These are phyloP conservation scores for Sordariomycetes sp. DNA, from an alignment of 2,329 filamentous ascomycete species.

Conservation along the genomic window DNA sequence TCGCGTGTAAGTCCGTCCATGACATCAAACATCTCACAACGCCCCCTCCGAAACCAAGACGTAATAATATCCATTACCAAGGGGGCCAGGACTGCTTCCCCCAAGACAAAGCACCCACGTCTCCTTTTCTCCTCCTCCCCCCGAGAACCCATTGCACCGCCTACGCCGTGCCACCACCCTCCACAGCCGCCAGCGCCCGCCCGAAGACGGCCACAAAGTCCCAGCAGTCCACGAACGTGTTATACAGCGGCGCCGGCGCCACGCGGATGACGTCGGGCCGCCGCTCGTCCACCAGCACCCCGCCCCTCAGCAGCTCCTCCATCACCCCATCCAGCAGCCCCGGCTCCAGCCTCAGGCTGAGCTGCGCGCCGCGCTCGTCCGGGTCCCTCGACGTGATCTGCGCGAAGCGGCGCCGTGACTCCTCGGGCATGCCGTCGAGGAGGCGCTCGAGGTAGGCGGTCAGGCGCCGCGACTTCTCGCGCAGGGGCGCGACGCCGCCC, in stretches of 20 bases:
- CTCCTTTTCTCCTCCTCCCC: background rate
- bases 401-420: conserved; percentile 26
- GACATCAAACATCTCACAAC: background rate
- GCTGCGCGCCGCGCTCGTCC: conserved; percentile 59
- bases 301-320: conserved; percentile 47
- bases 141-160: background rate
- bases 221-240: conserved; percentile 53
- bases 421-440: conserved; percentile 25
- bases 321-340: conserved; percentile 58
- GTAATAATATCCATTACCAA: background rate
- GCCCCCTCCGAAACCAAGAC: background rate
- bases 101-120: background rate
- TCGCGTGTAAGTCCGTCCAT: background rate
- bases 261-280: conserved; percentile 72
- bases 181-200: conserved; percentile 11
- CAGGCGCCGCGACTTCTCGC: conserved; percentile 54
- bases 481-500: conserved; percentile 47
- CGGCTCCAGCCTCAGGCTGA: conserved; percentile 52
- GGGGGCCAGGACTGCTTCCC: background rate
- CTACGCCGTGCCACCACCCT: background rate
- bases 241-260: conserved; percentile 72
- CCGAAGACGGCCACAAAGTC: conserved; percentile 18
- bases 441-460: conserved; percentile 64
- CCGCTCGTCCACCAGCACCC: conserved; percentile 69
- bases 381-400: conserved; percentile 58